phyloP scores from a whole-genome alignment of 306 rosid species.

The Sophora flavescens region DNA sequence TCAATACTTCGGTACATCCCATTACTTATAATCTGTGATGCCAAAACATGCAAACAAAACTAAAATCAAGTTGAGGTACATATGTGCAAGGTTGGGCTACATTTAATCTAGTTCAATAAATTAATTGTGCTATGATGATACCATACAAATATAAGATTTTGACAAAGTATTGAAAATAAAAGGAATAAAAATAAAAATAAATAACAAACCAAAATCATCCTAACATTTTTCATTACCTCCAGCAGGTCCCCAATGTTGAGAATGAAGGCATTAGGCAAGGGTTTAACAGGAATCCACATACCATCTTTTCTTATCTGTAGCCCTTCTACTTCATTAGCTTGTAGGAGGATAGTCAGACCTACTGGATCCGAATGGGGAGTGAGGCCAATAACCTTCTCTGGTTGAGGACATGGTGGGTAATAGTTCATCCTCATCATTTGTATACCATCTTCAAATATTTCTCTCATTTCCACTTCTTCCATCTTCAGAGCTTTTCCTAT shows the following conservation, averaged over 20 bases:
- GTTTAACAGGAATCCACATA: constrained; percentile 47
- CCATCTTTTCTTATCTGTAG: constrained; percentile 54
- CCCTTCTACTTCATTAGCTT: constrained; percentile 53
- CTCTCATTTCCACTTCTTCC: constrained; percentile 40
- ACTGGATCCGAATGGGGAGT: constrained; percentile 59
- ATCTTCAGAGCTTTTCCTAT: constrained; percentile 44
- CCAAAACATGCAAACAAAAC: background rate
- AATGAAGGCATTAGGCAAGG: constrained; percentile 54
- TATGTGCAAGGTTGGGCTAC: too few species aligned
- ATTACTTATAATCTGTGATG: constrained; percentile 47
- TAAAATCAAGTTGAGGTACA: too few species aligned
- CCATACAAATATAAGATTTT: too few species aligned
- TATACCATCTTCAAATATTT: constrained; percentile 41
- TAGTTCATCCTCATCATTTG: constrained; percentile 54
- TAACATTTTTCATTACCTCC: constrained; percentile 40
- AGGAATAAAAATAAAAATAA: too few species aligned
- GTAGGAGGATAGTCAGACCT: constrained; percentile 54
- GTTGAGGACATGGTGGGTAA: constrained; percentile 60
- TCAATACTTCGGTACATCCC: constrained; percentile 55
- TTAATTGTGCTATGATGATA: too few species aligned
- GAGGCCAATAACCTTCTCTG: constrained; percentile 55
- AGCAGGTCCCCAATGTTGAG: constrained; percentile 53
- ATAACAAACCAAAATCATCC: too few species aligned
- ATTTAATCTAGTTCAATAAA: too few species aligned
- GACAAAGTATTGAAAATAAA: too few species aligned